phyloP scores from a whole-genome alignment of 2,329 filamentous ascomycete genomes.

The Grosmannia penicillata region DNA sequence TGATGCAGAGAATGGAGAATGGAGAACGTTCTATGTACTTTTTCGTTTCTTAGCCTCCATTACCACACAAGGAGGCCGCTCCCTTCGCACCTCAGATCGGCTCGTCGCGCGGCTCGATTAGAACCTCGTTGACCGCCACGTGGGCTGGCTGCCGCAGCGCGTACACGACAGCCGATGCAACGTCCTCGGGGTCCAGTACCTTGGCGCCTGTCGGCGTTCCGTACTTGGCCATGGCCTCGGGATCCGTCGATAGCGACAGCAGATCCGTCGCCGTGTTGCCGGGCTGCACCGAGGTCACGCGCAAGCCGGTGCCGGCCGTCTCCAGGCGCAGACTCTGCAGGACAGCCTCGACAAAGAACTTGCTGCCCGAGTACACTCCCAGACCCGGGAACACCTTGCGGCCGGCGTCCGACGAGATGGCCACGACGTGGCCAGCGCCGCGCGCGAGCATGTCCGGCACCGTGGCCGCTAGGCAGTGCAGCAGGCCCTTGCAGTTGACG shows the following conservation, averaged over 20 bases:
- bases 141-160: constrained; percentile 60
- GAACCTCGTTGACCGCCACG: constrained; percentile 65
- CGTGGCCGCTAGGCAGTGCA: constrained; percentile 55
- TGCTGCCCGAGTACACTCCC: constrained; percentile 69
- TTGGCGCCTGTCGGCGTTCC: constrained; percentile 61
- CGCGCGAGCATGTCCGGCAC: constrained; percentile 59
- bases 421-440: constrained; percentile 57
- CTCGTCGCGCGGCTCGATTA: constrained; percentile 66
- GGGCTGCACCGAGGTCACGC: constrained; percentile 63
- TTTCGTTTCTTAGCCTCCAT: too few relatives aligned
- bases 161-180: constrained; percentile 59
- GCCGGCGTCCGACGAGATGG: constrained; percentile 70
- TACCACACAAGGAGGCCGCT: too few relatives aligned
- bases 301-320: constrained; percentile 57
- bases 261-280: constrained; percentile 64
- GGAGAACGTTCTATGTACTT: too few relatives aligned
- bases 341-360: constrained; percentile 75
- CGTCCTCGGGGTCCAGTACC: constrained; percentile 59
- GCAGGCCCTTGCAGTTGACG: constrained; percentile 72
- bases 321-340: constrained; percentile 62
- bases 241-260: constrained; percentile 59
- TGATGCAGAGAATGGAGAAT: too few relatives aligned
- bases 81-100: constrained; percentile 44
- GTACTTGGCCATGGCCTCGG: constrained; percentile 64
- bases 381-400: constrained; percentile 70